Conservation (phyloP, 225 moss, liverwort and hornwort species). For the Pleurozium schreberi region DNA sequence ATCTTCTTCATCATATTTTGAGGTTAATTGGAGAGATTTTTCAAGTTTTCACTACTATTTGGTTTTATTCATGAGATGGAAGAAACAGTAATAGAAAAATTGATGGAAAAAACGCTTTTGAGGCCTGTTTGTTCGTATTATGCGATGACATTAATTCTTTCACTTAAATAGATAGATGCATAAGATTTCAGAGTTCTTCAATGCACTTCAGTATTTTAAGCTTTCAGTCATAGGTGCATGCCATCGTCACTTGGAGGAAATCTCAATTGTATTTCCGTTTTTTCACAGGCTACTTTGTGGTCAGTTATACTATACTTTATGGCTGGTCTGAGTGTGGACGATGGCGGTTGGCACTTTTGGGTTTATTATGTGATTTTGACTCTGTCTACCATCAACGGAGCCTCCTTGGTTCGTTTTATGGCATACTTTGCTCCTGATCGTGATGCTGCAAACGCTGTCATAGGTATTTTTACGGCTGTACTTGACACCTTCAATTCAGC, state of each 20-base stretch:
- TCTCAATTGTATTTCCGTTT: neutral
- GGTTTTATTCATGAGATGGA: neutral
- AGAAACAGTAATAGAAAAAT: neutral
- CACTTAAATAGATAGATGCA: neutral
- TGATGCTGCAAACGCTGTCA: slow-evolving; percentile 54
- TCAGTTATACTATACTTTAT: slow-evolving; percentile 55
- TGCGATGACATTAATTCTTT: neutral
- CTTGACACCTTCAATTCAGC: neutral
- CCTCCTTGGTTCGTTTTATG: slow-evolving; percentile 72
- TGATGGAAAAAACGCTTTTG: neutral
- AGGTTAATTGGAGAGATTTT: neutral
- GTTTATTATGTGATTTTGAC: slow-evolving; percentile 48
- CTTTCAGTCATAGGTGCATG: neutral
- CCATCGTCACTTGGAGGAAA: neutral
- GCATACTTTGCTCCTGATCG: slow-evolving; percentile 58
- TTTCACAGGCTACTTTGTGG: slow-evolving; percentile 80
- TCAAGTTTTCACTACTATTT: neutral
- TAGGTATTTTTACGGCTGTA: slow-evolving; percentile 28
- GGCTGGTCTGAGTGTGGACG: slow-evolving; percentile 28
- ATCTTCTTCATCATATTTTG: neutral
- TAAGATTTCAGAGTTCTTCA: neutral
- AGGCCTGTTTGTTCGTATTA: neutral
- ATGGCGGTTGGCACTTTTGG: slow-evolving; percentile 95
- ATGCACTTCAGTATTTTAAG: neutral
- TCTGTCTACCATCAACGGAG: slow-evolving; percentile 64